These are phyloP conservation scores for Eimeria tenella DNA, from an alignment of 169 alveolate genomes.

Conservation along the genomic window DNA sequence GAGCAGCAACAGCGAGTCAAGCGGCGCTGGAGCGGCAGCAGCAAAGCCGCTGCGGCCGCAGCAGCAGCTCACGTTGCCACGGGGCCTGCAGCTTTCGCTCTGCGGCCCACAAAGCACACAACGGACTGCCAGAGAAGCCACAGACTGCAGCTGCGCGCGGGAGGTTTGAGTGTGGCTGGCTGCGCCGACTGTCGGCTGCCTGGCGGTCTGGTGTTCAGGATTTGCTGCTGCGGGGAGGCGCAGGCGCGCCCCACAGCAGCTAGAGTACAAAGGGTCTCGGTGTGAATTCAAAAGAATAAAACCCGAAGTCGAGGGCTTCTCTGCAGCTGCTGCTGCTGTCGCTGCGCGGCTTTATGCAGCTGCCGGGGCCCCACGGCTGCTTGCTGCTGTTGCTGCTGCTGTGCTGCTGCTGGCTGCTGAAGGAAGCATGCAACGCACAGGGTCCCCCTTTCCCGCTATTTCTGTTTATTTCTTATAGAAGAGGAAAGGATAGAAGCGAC, in stretches of 20 bases:
- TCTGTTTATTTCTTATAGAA: neutral
- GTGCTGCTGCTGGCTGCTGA: neutral
- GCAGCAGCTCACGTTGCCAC: too few relatives aligned
- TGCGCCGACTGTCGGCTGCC: conserved; percentile 18
- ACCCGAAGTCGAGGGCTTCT: neutral
- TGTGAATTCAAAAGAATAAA: too few relatives aligned
- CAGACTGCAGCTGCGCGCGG: too few relatives aligned
- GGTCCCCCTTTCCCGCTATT: neutral
- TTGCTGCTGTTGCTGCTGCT: conserved; percentile 5
- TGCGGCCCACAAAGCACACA: too few relatives aligned
- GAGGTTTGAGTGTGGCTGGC: neutral
- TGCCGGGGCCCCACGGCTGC: conserved; percentile 16
- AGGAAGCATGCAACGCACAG: neutral
- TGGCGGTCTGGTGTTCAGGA: neutral
- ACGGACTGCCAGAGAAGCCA: too few relatives aligned
- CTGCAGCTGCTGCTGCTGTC: neutral
- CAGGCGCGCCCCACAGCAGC: neutral
- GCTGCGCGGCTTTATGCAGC: neutral
- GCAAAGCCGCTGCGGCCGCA: too few relatives aligned
- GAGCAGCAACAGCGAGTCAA: too few relatives aligned
- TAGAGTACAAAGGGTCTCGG: neutral
- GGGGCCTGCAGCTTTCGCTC: too few relatives aligned
- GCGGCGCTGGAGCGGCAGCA: too few relatives aligned
- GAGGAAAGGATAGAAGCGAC: neutral
- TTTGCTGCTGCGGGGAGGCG: neutral